These are phyloP conservation scores for Helotiales sp. DNA, from an alignment of 2,329 filamentous ascomycete species.

Conservation along the genomic window DNA sequence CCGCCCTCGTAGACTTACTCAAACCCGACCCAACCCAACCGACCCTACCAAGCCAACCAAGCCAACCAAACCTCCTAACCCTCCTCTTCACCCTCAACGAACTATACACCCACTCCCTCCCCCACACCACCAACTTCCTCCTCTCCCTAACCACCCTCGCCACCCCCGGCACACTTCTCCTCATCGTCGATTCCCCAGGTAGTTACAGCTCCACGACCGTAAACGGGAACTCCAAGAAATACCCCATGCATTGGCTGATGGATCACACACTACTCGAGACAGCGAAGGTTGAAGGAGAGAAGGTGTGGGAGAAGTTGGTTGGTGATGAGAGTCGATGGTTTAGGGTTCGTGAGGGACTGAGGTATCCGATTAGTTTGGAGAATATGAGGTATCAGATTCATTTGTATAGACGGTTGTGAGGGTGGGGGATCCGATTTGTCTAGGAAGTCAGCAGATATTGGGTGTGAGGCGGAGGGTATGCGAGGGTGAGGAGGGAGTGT, in stretches of 20 bases:
- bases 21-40: no score
- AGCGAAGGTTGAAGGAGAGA: conserved; percentile 38
- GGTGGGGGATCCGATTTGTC: no score
- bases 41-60: no score
- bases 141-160: conserved; percentile 63
- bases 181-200: conserved; percentile 91
- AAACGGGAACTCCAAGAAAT: conserved; percentile 60
- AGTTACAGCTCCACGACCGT: conserved; percentile 84
- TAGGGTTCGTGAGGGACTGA: conserved; percentile 63
- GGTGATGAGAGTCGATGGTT: conserved; percentile 85
- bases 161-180: conserved; percentile 62
- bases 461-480: not conserved
- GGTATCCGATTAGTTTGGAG: conserved; percentile 84
- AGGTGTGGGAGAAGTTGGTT: conserved; percentile 71
- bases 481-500: no score
- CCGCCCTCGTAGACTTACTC: no score
- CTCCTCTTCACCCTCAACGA: conserved; percentile 96
- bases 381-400: conserved; percentile 96
- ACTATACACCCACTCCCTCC: conserved; percentile 74
- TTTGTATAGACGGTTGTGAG: conserved; percentile 59
- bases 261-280: conserved; percentile 71
- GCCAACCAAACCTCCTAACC: conserved; percentile 67
- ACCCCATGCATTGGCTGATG: conserved; percentile 92
- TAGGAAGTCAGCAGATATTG: not conserved
- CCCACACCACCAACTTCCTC: conserved; percentile 75